phyloP scores from a whole-genome alignment of 805 yeast genomes.

The Candida endomychidarum region DNA sequence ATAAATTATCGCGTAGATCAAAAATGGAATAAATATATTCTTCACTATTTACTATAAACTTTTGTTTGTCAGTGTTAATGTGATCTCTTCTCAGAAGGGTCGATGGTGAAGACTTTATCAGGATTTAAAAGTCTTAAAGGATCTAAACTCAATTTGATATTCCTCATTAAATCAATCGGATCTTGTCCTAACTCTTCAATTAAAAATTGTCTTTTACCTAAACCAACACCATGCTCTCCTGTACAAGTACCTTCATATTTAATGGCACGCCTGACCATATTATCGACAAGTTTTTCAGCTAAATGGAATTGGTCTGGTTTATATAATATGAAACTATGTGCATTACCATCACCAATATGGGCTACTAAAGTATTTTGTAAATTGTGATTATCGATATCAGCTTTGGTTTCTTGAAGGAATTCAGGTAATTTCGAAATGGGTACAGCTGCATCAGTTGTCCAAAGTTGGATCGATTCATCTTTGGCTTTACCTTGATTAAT shows the following conservation, averaged over 20 bases:
- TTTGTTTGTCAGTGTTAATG: no score
- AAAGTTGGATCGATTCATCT: slow-evolving; percentile 48
- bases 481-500: slow-evolving; percentile 32
- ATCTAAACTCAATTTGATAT: slow-evolving; percentile 65
- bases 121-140: slow-evolving; percentile 72
- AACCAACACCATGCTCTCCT: slow-evolving; percentile 84
- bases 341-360: slow-evolving; percentile 84
- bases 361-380: slow-evolving; percentile 64
- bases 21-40: no score
- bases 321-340: slow-evolving; percentile 67
- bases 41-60: no score
- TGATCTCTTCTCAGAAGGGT: slow-evolving; percentile 41
- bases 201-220: slow-evolving; percentile 66
- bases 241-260: slow-evolving; percentile 72
- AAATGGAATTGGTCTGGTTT: slow-evolving; percentile 47
- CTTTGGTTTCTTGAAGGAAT: slow-evolving; percentile 61
- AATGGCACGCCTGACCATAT: slow-evolving; percentile 28
- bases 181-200: slow-evolving; percentile 63
- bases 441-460: slow-evolving; percentile 84
- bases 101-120: slow-evolving; percentile 72
- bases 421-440: slow-evolving; percentile 68
- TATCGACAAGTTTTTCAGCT: slow-evolving; percentile 34
- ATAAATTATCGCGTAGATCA: no score
- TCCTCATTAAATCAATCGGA: slow-evolving; percentile 70
- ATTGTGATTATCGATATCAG: slow-evolving; percentile 54